Conservation (phyloP, 2,329 filamentous ascomycete species). For the Colletotrichum sp. region DNA sequence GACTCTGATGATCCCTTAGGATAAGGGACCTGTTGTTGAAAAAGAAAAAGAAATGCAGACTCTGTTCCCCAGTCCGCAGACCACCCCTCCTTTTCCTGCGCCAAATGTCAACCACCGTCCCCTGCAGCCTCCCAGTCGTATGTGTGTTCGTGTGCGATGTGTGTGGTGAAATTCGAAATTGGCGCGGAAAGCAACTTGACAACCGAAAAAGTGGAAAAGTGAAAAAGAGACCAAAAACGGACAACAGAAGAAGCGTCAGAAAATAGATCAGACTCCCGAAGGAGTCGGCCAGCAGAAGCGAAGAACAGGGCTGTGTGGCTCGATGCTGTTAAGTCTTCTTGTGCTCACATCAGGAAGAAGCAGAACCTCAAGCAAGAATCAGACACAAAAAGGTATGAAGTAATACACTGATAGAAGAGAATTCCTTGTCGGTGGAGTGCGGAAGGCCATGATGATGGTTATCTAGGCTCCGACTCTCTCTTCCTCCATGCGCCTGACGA, state of each 20-base stretch:
- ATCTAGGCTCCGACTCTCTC: conserved; percentile 38
- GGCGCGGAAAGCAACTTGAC: background rate
- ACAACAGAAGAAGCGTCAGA: background rate
- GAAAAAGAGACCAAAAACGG: background rate
- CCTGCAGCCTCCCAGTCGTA: background rate
- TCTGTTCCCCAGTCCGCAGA: background rate
- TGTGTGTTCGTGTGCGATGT: conserved; percentile 14
- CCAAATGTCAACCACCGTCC: conserved; percentile 1
- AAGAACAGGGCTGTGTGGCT: conserved; percentile 13
- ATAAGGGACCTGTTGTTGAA: background rate
- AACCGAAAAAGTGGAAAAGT: background rate
- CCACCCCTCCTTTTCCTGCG: background rate
- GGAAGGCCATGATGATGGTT: background rate
- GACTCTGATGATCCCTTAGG: background rate
- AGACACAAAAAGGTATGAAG: conserved; percentile 11
- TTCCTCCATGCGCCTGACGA: conserved; percentile 62
- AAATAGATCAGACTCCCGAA: background rate
- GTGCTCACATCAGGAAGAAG: background rate
- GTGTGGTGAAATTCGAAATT: background rate
- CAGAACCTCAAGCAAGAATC: conserved; percentile 2
- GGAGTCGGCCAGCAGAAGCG: conserved; percentile 1
- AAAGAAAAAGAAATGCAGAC: background rate
- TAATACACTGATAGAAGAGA: conserved; percentile 22
- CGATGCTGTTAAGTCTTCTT: conserved; percentile 4
- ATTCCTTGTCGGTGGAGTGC: background rate